Conservation (phyloP, 257 asterid genomes). For the Capsicum pubescens region DNA sequence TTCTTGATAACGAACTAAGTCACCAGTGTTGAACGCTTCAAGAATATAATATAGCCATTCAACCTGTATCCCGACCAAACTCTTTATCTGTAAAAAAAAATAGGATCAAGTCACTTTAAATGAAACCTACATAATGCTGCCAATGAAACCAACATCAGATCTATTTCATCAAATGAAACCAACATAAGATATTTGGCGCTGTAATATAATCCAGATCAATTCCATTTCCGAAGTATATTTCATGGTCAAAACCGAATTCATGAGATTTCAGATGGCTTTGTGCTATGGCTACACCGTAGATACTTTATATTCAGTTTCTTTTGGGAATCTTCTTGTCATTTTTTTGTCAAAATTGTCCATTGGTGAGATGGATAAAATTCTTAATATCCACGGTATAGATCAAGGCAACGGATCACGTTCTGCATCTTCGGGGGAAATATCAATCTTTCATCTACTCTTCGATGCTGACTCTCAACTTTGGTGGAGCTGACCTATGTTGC, state of each 20-base stretch:
- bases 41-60: constrained; percentile 90
- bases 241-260: background rate
- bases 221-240: constrained; percentile 13
- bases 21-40: constrained; percentile 92
- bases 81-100: constrained; percentile 62
- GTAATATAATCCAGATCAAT: background rate
- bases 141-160: background rate
- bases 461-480: too few relatives aligned
- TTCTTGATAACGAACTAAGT: constrained; percentile 84
- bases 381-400: background rate
- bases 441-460: too few relatives aligned
- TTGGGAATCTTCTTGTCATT: background rate
- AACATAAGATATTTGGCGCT: background rate
- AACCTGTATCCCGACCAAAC: constrained; percentile 81
- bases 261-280: background rate
- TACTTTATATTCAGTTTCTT: background rate
- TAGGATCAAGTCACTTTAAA: constrained; percentile 1
- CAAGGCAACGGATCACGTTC: background rate
- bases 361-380: background rate
- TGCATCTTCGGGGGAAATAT: background rate
- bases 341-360: background rate
- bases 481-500: too few relatives aligned
- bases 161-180: background rate
- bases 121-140: background rate
- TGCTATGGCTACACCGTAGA: background rate